phyloP scores from a whole-genome alignment of 108 stramenopile species.

The Aurantiochytrium sp. region DNA sequence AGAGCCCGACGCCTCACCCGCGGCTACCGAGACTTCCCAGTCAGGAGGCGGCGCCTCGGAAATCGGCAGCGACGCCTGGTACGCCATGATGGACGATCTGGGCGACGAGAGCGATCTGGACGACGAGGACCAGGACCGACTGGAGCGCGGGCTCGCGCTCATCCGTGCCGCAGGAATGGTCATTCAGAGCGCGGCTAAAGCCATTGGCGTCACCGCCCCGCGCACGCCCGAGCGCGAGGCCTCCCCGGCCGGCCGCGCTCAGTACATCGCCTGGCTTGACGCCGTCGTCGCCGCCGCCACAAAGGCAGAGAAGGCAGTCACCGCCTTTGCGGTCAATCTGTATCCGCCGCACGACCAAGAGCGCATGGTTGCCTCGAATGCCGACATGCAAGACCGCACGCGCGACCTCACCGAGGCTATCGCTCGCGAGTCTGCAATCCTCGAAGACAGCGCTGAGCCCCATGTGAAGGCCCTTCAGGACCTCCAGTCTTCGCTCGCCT shows the following conservation, averaged over 20 bases:
- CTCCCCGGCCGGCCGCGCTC: no score
- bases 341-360: not conserved
- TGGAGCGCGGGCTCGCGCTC: not conserved
- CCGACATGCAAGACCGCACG: not conserved
- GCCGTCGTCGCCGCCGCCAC: not conserved
- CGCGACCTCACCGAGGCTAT: not conserved
- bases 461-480: not conserved
- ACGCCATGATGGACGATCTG: slow-evolving; percentile 20
- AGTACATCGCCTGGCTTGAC: not conserved
- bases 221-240: no score
- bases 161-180: not conserved
- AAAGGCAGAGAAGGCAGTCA: not conserved
- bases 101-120: not conserved
- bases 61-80: slow-evolving; percentile 12
- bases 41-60: not conserved
- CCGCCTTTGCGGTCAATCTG: not conserved
- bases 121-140: not conserved
- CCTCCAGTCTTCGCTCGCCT: not conserved
- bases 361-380: not conserved
- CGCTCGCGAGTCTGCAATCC: not conserved
- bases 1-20: no score
- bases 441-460: not conserved
- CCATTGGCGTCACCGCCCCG: not conserved
- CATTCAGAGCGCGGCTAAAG: not conserved
- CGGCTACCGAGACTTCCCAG: no score